phyloP scores from a whole-genome alignment of 805 yeast species.

The Huiozyma sinensis region DNA sequence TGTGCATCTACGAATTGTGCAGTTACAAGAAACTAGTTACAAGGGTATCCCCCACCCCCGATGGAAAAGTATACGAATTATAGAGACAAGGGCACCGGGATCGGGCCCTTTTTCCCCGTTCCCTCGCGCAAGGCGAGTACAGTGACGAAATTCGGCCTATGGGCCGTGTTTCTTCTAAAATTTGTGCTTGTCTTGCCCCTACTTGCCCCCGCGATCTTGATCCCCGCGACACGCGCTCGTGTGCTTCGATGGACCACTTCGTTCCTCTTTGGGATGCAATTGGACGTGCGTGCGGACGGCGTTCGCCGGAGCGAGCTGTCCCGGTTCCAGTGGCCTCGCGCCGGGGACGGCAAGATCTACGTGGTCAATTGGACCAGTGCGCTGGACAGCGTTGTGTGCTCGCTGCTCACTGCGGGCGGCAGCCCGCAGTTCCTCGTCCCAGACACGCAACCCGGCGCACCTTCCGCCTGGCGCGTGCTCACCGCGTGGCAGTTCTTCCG shows the following conservation, averaged over 20 bases:
- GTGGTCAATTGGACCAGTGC: slow-evolving; percentile 41
- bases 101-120: slow-evolving; percentile 71
- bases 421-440: slow-evolving; percentile 13
- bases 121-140: not conserved
- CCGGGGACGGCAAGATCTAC: slow-evolving; percentile 14
- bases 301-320: slow-evolving; percentile 29
- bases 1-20: not conserved
- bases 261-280: slow-evolving; percentile 26
- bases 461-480: slow-evolving; percentile 2
- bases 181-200: slow-evolving; percentile 14
- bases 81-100: slow-evolving; percentile 90
- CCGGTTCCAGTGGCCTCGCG: not conserved
- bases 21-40: too few relatives aligned
- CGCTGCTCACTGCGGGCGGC: slow-evolving; percentile 16
- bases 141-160: not conserved
- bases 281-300: slow-evolving; percentile 34
- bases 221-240: slow-evolving; percentile 1
- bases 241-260: slow-evolving; percentile 1
- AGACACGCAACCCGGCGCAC: not conserved
- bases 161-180: slow-evolving; percentile 5
- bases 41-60: too few relatives aligned
- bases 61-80: slow-evolving; percentile 81
- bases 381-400: slow-evolving; percentile 34
- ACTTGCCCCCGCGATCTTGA: slow-evolving; percentile 5
- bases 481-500: slow-evolving; percentile 9